These are phyloP conservation scores for Perkinsus marinus DNA, from an alignment of 169 alveolate species.

Conservation along the genomic window DNA sequence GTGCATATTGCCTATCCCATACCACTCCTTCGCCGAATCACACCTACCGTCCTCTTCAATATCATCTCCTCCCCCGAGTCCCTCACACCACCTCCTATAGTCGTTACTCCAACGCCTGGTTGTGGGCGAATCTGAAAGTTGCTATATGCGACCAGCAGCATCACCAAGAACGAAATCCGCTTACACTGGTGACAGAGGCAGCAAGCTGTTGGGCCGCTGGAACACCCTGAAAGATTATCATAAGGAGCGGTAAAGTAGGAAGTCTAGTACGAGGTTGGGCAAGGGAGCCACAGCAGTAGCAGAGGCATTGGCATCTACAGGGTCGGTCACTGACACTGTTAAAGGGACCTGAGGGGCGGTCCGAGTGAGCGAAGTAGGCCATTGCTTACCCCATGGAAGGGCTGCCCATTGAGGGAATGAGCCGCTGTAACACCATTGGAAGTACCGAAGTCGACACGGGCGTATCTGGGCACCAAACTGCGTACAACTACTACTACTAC, in stretches of 20 bases:
- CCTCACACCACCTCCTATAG: neutral
- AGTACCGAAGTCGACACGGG: neutral
- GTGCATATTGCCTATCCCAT: neutral
- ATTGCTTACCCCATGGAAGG: neutral
- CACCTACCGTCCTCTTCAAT: neutral
- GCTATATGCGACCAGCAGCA: neutral
- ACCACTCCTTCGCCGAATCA: neutral
- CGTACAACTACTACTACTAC: too few relatives aligned
- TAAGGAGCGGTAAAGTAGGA: neutral
- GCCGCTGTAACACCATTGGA: neutral
- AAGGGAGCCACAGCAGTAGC: neutral
- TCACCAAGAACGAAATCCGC: neutral
- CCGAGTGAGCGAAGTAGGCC: neutral
- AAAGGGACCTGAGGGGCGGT: neutral
- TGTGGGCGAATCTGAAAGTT: neutral
- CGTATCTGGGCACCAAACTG: too few relatives aligned
- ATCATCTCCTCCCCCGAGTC: neutral
- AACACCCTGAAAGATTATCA: neutral
- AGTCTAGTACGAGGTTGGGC: neutral
- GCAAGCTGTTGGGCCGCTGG: neutral
- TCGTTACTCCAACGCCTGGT: neutral
- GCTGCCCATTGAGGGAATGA: neutral
- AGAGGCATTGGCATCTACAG: neutral
- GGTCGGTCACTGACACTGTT: neutral
- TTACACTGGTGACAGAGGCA: neutral